These are phyloP conservation scores for Coemansia sp. DNA, from an alignment of 192 early-diverging fungal species.

Conservation along the genomic window DNA sequence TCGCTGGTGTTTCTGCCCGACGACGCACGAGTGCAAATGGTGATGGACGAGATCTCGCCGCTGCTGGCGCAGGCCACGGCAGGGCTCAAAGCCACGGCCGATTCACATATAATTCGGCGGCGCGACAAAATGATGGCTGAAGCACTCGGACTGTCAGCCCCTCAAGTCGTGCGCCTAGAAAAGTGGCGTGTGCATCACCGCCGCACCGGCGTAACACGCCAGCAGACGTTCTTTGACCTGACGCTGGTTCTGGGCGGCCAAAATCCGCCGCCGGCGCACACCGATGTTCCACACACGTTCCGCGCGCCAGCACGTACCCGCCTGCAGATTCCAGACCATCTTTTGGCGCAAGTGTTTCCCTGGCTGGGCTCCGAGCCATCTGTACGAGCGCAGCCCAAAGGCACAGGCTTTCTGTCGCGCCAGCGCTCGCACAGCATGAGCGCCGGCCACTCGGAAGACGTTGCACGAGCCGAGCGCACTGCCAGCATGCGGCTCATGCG, in stretches of 20 bases:
- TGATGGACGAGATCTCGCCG: conserved; percentile 44
- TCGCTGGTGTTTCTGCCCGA: conserved; percentile 50
- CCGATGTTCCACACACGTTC: conserved; percentile 30
- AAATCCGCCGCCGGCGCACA: conserved; percentile 37
- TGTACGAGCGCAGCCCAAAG: conserved; percentile 2
- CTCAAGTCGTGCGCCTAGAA: conserved; percentile 51
- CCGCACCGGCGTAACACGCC: conserved; percentile 44
- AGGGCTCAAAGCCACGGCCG: conserved; percentile 19
- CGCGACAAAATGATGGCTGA: conserved; percentile 54
- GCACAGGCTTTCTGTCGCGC: conserved; percentile 23
- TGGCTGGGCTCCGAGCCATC: conserved; percentile 29
- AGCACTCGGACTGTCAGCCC: conserved; percentile 44
- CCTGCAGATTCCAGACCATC: conserved; percentile 52
- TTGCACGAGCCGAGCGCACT: conserved; percentile 46
- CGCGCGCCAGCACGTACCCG: conserved; percentile 47
- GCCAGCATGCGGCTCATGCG: conserved; percentile 51
- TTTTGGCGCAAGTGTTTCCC: conserved; percentile 48
- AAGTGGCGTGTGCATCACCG: conserved; percentile 56
- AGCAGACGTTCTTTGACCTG: conserved; percentile 55
- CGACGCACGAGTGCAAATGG: conserved; percentile 52
- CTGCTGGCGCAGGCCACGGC: conserved; percentile 34
- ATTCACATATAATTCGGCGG: conserved; percentile 42
- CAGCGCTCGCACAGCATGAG: conserved; percentile 54
- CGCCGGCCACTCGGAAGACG: conserved; percentile 45
- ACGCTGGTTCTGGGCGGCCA: conserved; percentile 50